A percentile compares a stretch with the other conserved stretches of the same genome.
These are phyloP conservation scores for Diplocarpon rosae DNA, from an alignment of 2,329 filamentous ascomycete species.

Conservation along the genomic window DNA sequence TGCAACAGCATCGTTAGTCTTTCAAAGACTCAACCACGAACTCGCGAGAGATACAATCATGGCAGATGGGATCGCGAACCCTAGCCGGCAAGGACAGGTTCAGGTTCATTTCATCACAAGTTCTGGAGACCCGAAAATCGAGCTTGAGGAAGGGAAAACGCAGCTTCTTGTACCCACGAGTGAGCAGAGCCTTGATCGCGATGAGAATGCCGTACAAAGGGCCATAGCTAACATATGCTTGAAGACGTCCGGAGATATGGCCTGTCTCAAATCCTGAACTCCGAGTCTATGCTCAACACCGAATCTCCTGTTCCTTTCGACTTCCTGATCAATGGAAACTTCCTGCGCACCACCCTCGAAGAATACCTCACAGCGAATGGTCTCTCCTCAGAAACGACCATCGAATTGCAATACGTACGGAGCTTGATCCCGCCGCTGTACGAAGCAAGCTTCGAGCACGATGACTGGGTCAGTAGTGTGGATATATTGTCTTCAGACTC, in stretches of 20 bases:
- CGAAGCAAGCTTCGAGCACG: constrained; percentile 87
- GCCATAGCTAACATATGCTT: constrained; percentile 4
- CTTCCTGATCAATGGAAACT: constrained; percentile 90
- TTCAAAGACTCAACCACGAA: background rate
- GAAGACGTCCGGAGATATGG: constrained; percentile 59
- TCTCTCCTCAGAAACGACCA: constrained; percentile 75
- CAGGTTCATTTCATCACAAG: constrained; percentile 59
- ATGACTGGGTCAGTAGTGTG: constrained; percentile 89
- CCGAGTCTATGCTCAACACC: constrained; percentile 59
- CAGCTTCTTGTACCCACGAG: constrained; percentile 53
- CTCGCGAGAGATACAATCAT: constrained; percentile 13
- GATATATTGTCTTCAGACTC: constrained; percentile 67
- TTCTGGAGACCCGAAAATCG: constrained; percentile 40
- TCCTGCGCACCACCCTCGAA: constrained; percentile 79
- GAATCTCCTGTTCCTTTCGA: constrained; percentile 67
- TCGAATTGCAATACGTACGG: constrained; percentile 87
- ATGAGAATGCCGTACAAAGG: background rate
- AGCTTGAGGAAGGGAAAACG: constrained; percentile 50
- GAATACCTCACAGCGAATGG: constrained; percentile 81
- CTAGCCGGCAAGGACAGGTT: constrained; percentile 37
- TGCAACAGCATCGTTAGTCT: too few species aligned
- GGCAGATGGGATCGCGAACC: constrained; percentile 6
- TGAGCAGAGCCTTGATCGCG: constrained; percentile 23
- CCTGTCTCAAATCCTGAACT: constrained; percentile 59
- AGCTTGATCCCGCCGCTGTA: constrained; percentile 82